Evolutionary conservation across 2,329 filamentous ascomycete species (phyloP).

Genomic region (Aspergillus latus): DNA sequence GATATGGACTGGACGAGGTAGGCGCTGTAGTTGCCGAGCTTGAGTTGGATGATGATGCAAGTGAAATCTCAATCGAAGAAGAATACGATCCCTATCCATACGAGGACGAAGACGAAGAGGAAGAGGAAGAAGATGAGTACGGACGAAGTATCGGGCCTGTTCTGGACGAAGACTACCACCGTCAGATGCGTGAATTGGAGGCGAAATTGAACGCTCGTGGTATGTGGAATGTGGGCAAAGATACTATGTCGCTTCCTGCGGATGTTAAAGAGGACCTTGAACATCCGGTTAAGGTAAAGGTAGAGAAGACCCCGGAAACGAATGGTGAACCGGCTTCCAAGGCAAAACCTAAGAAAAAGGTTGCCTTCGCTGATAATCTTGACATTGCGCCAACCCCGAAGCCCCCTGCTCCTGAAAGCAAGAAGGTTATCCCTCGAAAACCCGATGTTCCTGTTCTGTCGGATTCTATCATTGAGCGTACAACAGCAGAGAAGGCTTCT

Average conservation of each 20-base stretch:
- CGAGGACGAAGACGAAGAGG: slow-evolving; percentile 52
- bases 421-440: slow-evolving; percentile 28
- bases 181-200: slow-evolving; percentile 83
- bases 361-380: slow-evolving; percentile 74
- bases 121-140: slow-evolving; percentile 68
- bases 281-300: slow-evolving; percentile 25
- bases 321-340: slow-evolving; percentile 15
- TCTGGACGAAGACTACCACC: slow-evolving; percentile 71
- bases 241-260: slow-evolving; percentile 35
- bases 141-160: slow-evolving; percentile 69
- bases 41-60: slow-evolving; percentile 68
- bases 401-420: slow-evolving; percentile 27
- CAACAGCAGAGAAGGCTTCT: slow-evolving; percentile 20
- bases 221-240: slow-evolving; percentile 59
- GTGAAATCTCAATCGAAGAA: slow-evolving; percentile 53
- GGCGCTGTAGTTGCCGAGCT: slow-evolving; percentile 91
- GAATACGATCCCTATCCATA: slow-evolving; percentile 55
- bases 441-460: slow-evolving; percentile 37
- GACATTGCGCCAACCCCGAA: slow-evolving; percentile 62
- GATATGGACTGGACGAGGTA: slow-evolving; percentile 84
- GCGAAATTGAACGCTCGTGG: slow-evolving; percentile 64
- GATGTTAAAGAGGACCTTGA: slow-evolving; percentile 35
- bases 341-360: slow-evolving; percentile 60
- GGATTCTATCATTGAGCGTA: slow-evolving; percentile 48
- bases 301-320: slow-evolving; percentile 24